Base-by-base conservation (phyloP, 108 stramenopile species). In the Skeletonema costatum region DNA sequence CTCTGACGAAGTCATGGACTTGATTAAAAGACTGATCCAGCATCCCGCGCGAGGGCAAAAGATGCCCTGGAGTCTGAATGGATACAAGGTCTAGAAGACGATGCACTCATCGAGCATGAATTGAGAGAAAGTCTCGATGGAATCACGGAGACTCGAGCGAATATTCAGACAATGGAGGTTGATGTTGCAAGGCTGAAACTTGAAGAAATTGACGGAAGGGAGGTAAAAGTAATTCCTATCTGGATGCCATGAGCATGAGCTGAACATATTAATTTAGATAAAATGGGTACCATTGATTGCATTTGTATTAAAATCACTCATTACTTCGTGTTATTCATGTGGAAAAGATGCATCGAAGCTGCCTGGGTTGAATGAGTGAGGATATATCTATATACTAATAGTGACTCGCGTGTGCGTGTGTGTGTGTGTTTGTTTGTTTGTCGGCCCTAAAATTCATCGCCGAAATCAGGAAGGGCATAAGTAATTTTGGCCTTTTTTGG, bases 41-140 rank as follows among this genome's bases (percentile, higher is more conserved):
- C 50, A 19, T 85, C 78, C 12, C 86, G 99, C 1, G 93, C 95
- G 62, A 98, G 95, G 2, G 98, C 99, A 64, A 91, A 94, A 33
- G 92, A 98, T 77, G 97, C 97, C 12, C 76, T 98, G 73, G 73
- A 81, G 11, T 98, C 98, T 86, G 97, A 98, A 5, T 99, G 99
- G 99, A 92, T 99, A 3, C 65, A 80, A 58, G 53, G 25, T 21
- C 25, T 56, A 25, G 53, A 56, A 25, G 53, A 56, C 53, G 53
- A 56, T 9, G 25, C 25, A 56, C 53, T 56, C 25, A 25, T 56
- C 9, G 53, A 56, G 25, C 19, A 56, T 56, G 53, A 56, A 25
- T 56, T 56, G 8, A 56, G 53, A 56, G 53, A 58, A 71, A 41
- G 21, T 71, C 32, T 71, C 60, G 33, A 19, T 61, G 39, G 70